phyloP scores from a whole-genome alignment of 192 early-diverging fungal genomes.

The Entomortierella beljakovae region DNA sequence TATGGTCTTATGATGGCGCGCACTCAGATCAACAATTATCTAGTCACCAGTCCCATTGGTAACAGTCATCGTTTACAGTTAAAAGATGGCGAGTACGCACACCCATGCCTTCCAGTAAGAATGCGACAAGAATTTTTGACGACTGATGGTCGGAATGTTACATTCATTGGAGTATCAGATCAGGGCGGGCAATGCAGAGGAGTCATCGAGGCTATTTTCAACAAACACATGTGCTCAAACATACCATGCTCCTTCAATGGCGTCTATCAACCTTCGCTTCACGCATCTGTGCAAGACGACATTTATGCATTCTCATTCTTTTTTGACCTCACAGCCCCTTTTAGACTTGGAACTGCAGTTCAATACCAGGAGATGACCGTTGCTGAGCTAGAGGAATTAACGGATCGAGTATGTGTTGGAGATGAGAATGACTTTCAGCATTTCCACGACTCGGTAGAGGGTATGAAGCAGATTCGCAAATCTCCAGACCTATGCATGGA shows the following conservation, averaged over 20 bases:
- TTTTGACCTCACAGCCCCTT: slow-evolving; percentile 86
- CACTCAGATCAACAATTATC: slow-evolving; percentile 73
- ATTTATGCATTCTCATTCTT: slow-evolving; percentile 98
- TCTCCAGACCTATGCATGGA: slow-evolving; percentile 92
- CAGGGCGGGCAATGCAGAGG: slow-evolving; percentile 62
- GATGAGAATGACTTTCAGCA: slow-evolving; percentile 57
- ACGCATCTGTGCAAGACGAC: slow-evolving; percentile 74
- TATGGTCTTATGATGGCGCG: slow-evolving; percentile 96
- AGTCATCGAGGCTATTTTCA: slow-evolving; percentile 75
- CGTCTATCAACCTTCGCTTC: slow-evolving; percentile 87
- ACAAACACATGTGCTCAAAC: slow-evolving; percentile 74
- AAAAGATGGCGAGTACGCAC: slow-evolving; percentile 56
- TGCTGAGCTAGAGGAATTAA: slow-evolving; percentile 72
- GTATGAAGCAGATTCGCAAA: slow-evolving; percentile 61
- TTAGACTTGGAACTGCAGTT: slow-evolving; percentile 63
- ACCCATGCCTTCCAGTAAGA: slow-evolving; percentile 60
- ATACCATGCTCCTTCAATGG: slow-evolving; percentile 92
- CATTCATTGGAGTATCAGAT: slow-evolving; percentile 69
- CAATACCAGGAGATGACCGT: slow-evolving; percentile 77
- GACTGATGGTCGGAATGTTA: slow-evolving; percentile 30
- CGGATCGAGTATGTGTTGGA: slow-evolving; percentile 75
- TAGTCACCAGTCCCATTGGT: slow-evolving; percentile 45
- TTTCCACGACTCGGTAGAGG: slow-evolving; percentile 56
- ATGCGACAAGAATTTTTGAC: slow-evolving; percentile 27
- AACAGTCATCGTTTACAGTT: slow-evolving; percentile 13